Conservation (phyloP, 257 asterid species). For the Vinca minor region DNA sequence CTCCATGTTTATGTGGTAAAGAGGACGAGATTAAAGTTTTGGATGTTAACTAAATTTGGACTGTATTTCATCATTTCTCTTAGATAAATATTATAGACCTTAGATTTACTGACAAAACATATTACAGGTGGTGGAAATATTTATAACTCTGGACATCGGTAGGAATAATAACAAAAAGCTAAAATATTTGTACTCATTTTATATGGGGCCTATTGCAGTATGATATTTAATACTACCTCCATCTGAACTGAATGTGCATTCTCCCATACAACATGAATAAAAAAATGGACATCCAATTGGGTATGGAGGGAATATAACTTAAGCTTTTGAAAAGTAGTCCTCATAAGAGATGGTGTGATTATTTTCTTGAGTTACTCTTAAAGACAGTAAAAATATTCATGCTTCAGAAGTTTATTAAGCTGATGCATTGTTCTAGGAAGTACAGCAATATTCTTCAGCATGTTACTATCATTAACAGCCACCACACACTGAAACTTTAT, state of each 20-base stretch:
- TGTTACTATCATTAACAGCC: neutral
- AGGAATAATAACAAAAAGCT: neutral
- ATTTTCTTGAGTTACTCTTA: neutral
- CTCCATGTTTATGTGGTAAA: neutral
- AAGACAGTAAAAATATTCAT: neutral
- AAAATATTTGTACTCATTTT: neutral
- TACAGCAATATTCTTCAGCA: neutral
- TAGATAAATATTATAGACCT: neutral
- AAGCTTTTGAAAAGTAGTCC: neutral
- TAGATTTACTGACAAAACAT: too few species aligned
- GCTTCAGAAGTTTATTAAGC: neutral
- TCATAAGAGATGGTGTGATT: neutral
- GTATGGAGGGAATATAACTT: too few species aligned
- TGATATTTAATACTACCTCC: too few species aligned
- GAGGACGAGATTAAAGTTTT: neutral
- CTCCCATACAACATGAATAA: too few species aligned
- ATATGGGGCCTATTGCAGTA: neutral
- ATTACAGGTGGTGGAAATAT: too few species aligned
- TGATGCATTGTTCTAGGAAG: neutral
- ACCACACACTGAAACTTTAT: neutral
- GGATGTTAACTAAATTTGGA: conserved; percentile 1
- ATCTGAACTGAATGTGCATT: too few species aligned
- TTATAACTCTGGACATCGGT: neutral
- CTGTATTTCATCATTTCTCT: neutral
- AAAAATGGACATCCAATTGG: too few species aligned